Evolutionary conservation across 164 flowering plant species (phyloP).

Genomic region (Chimonanthus salicifolius): DNA sequence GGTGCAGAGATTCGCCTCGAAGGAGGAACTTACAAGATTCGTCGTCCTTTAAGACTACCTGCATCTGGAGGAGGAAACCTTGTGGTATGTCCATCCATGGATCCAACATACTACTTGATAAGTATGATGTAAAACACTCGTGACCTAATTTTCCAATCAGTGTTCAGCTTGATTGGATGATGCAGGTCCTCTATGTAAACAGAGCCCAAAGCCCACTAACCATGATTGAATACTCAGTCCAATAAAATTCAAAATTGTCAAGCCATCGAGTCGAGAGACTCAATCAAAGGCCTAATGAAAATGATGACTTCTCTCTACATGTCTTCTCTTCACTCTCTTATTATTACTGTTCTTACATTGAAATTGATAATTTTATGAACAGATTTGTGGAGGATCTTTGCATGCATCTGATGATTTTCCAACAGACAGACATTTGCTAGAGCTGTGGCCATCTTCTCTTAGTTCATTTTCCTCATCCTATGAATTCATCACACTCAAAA

Average conservation of each 20-base stretch:
- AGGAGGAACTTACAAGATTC: constrained; percentile 72
- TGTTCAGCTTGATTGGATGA: no score
- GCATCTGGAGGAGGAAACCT: constrained; percentile 63
- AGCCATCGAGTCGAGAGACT: no score
- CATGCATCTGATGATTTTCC: constrained; percentile 69
- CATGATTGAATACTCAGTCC: no score
- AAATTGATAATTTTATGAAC: constrained; percentile 6
- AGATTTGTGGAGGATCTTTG: constrained; percentile 86
- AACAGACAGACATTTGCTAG: constrained; percentile 55
- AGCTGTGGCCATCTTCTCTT: constrained; percentile 34
- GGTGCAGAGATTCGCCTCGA: constrained; percentile 65
- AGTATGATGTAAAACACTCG: no score
- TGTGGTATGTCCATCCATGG: constrained; percentile 36
- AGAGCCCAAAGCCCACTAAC: no score
- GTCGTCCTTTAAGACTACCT: constrained; percentile 64
- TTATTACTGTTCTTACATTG: no score
- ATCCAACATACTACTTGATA: not conserved
- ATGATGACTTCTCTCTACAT: no score
- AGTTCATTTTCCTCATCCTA: constrained; percentile 25
- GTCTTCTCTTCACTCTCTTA: no score
- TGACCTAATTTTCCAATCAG: no score
- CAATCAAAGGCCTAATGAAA: no score
- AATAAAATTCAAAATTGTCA: no score
- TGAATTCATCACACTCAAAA: constrained; percentile 61
- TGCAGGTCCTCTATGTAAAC: no score